Conservation (phyloP, 257 asterid species). For the Solanum paucissectum region DNA sequence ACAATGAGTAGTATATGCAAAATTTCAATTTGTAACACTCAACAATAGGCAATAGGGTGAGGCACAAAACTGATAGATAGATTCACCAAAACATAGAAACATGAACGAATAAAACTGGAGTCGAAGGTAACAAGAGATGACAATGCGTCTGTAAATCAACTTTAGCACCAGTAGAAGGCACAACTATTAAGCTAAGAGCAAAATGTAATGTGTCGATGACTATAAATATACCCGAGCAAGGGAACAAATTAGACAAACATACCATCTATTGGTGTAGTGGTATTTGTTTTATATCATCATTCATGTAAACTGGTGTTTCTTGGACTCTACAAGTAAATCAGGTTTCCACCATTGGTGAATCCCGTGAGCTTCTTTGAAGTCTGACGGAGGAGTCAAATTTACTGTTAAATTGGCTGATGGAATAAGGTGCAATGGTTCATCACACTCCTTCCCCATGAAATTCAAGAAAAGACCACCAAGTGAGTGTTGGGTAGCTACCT, state of each 20-base stretch:
- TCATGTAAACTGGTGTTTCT: conserved; percentile 21
- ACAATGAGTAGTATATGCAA: neutral
- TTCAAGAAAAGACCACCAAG: conserved; percentile 57
- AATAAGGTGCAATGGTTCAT: conserved; percentile 73
- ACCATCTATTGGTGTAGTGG: neutral
- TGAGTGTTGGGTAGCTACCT: conserved; percentile 75
- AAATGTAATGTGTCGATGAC: neutral
- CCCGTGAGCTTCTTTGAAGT: conserved; percentile 79
- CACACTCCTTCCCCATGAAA: conserved; percentile 49
- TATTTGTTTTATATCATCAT: neutral
- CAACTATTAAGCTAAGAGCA: neutral
- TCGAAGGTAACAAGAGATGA: neutral
- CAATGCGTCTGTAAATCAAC: neutral
- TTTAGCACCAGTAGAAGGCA: neutral
- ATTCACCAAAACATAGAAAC: neutral
- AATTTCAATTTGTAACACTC: neutral
- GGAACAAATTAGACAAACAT: neutral
- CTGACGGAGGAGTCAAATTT: conserved; percentile 35
- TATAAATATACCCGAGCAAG: neutral
- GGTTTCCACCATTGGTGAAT: conserved; percentile 94
- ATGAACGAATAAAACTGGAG: neutral
- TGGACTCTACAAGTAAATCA: conserved; percentile 40
- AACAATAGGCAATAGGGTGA: neutral
- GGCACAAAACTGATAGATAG: neutral
- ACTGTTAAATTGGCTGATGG: conserved; percentile 67